Evolutionary conservation across 1,284 basidiomycete species (phyloP), one percentile per base, ranked within the genome.

Genomic region (Ceratobasidium sp.): DNA sequence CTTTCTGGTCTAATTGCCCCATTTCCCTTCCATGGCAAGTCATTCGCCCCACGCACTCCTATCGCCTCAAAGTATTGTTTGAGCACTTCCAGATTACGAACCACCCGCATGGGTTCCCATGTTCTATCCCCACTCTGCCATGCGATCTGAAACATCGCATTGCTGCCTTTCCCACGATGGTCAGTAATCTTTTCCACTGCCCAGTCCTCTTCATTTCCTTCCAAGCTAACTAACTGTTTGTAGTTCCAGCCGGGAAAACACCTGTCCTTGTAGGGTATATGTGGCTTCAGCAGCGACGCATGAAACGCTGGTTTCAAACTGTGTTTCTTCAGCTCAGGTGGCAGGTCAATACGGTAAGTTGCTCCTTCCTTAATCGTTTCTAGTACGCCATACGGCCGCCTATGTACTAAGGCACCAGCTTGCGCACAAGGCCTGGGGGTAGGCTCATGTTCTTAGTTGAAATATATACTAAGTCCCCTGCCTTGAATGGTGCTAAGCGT

Each of bases 271-370:
- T 58, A 48, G 0, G 73, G 70, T 1, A 63, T 33, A 42, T 74
- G 72, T 6, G 58, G 61, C 23, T 72, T 74, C 4, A 75, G 51
- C 0, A 70, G 48, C 0, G 61, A 73, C n/a, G 51, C 71, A 33
- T 75, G 74, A 66, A 75, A 74, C 3, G 42, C 48, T 1, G 71
- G 51, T 14, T 44, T 25, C 21, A 75, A 54, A 2, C 74, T 58
- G 21, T 49, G 53, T 4, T 40, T 8, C 16, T 59, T 25, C 3
- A 75, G 21, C 21, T 74, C 71, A 2, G 18, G 1, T 0, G 74
- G 71, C 14, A 75, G 38, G 3, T 74, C 59, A 11, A 75, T 11
- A 3, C 18, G 16, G 42, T 72, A 74, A 30, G 56, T 63, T 1
- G 71, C 36, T 12, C 51, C 44, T 3, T 56, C 59, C 33, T 28